Base-by-base conservation (phyloP, 805 yeast genomes). In the Monosporozyma unispora region DNA sequence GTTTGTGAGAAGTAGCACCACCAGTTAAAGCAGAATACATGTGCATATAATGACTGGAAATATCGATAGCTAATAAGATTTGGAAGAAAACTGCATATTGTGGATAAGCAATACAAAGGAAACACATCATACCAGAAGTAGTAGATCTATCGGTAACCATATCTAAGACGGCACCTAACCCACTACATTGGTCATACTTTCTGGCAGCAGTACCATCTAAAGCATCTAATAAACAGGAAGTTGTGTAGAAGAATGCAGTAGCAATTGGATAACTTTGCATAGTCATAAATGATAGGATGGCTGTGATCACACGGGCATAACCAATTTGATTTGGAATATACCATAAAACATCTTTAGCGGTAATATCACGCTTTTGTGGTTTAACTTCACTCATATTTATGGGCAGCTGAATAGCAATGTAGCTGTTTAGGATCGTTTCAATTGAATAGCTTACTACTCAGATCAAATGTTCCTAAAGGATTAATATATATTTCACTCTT, bases 141-240 rank as follows among this genome's bases (percentile, higher is more conserved):
- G 99, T 90, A 65, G 97, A 93, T 63, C 99, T 77, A 67, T 93
- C 99, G 18, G 99, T 91, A 29, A 93, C 97, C 99, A 93, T 93
- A 68, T 93, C 99, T 58, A 93, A 76, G 19, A 95, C 96, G 18
- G 99, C 98, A 35, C 99, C 99, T 57, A 88, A 87, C 57, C 80
- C 78, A 29, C 97, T 87, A 14, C 96, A 84, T 67, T 93, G 99
- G 64, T 86, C 80, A 65, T 75, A 87, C 60, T 77, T 77, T 54
- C 99, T 77, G 4, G 99, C 99, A 50, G 96, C 95, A 49, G 84
- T 81, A 3, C 99, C 99, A 66, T 93, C 99, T 50, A 89, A 79
- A 0, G 99, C 99, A 68, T 93, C 99, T 54, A 93, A 73, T 49
- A 93, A 73, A 58, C 99, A 95, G 11, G 96, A 88, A 18, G 88